Base-by-base conservation (phyloP, 352 stramenopile species). In the Hyphochytrium catenoides region DNA sequence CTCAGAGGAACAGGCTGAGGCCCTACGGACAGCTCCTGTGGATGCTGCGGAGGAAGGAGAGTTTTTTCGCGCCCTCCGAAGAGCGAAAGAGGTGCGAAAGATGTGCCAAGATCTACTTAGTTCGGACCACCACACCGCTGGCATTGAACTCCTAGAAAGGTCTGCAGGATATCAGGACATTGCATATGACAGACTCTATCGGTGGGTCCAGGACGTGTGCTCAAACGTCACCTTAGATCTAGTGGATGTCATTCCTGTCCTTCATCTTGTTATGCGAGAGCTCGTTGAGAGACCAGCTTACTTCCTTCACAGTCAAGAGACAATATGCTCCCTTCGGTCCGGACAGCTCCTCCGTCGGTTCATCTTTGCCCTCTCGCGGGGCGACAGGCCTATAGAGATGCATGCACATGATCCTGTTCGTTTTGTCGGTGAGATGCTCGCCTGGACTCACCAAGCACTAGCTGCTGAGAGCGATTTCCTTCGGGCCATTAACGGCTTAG, bases 351-450 rank as follows among this genome's bases (percentile, higher is more conserved):
- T 77, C 11, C 52, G 56, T 14, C 55, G 63, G 7, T 89, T 89
- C 39, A 57, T 83, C 34, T 48, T 62, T 25, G 70, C 67, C 20
- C 42, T 86, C 12, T 84, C 63, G 1, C 54, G 67, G 6, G 69
- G 65, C 11, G 58, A 62, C 17, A 50, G 70, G 6, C 71, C 74
- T 0, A 83, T 89, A 36, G 72, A 87, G 32, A 66, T 87, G 47
- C 64, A 83, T 36, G 67, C 67, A 5, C 70, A 87, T 35, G 72
- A 87, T 23, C 63, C 71, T 0, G 54, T 81, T n/a, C 57, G 64
- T 3, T 89, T 86, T 51, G 70, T 73, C 15, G 62, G 72, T 16
- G 69, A 85, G 31, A 84, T 89, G 68, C 34, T 89, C 9, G 74
- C 74, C 8, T 89, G 72, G 72, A 46, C 82, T 9, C 74, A 89